Base-by-base conservation (phyloP, 2,329 filamentous ascomycete genomes). In the Trichophyton schoenleinii region DNA sequence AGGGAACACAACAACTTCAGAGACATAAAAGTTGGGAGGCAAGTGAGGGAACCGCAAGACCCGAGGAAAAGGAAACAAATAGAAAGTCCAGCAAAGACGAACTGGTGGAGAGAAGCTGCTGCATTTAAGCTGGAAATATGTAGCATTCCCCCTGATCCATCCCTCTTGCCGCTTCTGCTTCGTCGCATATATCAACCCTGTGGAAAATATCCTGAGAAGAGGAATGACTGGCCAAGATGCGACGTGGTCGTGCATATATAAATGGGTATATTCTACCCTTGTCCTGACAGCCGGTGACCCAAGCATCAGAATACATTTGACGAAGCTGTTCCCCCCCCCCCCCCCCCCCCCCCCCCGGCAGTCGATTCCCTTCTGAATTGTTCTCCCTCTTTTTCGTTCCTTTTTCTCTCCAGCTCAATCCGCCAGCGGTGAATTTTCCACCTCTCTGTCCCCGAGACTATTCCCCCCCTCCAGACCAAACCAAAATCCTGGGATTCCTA, bases 201-300 rank as follows among this genome's bases (percentile, higher is more conserved):
- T 55, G 52, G 15, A 11, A 15, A 55, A 3, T 55, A 8, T 9
- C 34, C 52, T 55, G 52, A 55, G n/a, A 20, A 55, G 52, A 55
- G 52, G 28, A 52, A 15, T 7, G 52, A 34, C 28, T 3, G 52
- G 52, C 52, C 52, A 55, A 55, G 52, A 36, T 34, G 52, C 52
- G 18, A 55, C 52, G 52, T 55, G 52, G 31, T 55, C 52, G 52
- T 55, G 52, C 52, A 55, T 55, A 55, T 55, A 55, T 55, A 38
- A 55, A 55, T 36, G 52, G 52, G 52, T 55, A 55, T 55, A 55
- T 55, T 31, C 52, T 55, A 55, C 52, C 52, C 52, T 55, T 34
- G 52, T 55, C 52, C 31, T 28, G 28, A 34, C 52, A 55, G 28
- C 31, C 28, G 52, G 52, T 34, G 52, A 55, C 52, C 25, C 34